These are phyloP conservation scores for Quercus tomentella DNA, from an alignment of 331 rosid species.

Conservation along the genomic window DNA sequence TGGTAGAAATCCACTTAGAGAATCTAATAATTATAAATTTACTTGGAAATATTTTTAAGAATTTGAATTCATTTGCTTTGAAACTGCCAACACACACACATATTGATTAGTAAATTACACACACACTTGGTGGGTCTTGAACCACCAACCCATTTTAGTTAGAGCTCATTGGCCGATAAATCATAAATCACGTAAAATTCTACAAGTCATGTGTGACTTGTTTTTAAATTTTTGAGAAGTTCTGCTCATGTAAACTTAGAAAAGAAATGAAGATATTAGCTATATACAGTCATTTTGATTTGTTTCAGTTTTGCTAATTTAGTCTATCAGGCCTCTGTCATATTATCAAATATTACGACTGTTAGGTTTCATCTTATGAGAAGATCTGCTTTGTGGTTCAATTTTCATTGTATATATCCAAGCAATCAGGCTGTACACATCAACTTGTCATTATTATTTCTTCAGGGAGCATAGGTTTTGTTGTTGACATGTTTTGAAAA, in stretches of 20 bases:
- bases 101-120: too few relatives aligned
- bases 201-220: not conserved
- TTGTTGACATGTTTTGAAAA: not conserved
- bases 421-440: conserved; percentile 9
- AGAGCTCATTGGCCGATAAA: too few relatives aligned
- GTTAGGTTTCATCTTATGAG: not conserved
- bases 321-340: not conserved
- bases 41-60: not conserved
- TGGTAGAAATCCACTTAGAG: not conserved
- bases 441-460: not conserved
- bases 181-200: not conserved
- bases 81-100: not conserved
- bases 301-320: not conserved
- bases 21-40: not conserved
- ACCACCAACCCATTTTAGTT: too few relatives aligned
- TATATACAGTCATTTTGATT: not conserved
- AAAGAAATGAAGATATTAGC: not conserved
- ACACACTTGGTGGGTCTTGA: too few relatives aligned
- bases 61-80: not conserved
- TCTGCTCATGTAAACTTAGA: not conserved
- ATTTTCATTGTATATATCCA: not conserved
- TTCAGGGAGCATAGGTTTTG: conserved; percentile 1
- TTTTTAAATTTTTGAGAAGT: not conserved
- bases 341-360: not conserved
- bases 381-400: not conserved